phyloP scores from a whole-genome alignment of 495 filamentous ascomycete species.

The Aspergillus homomorphus region DNA sequence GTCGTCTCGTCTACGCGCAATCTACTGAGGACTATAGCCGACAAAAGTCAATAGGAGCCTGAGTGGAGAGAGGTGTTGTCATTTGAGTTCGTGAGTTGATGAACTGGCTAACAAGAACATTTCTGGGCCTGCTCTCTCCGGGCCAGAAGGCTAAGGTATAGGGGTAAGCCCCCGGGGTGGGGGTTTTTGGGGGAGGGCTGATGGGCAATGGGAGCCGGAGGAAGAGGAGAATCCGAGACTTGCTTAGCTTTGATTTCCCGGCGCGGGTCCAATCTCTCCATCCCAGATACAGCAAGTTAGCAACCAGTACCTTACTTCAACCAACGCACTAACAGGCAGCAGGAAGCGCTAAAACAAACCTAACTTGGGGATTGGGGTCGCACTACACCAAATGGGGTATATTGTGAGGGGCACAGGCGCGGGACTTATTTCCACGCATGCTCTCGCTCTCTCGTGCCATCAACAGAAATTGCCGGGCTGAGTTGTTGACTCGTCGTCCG shows the following conservation, averaged over 20 bases:
- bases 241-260: background rate
- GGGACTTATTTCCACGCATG: slow-evolving; percentile 9
- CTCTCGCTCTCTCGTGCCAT: background rate
- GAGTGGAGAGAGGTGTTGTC: background rate
- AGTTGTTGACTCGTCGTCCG: background rate
- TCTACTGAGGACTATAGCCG: background rate
- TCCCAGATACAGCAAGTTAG: background rate
- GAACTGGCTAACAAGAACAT: background rate
- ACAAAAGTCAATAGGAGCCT: background rate
- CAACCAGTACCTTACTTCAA: background rate
- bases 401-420: background rate
- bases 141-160: background rate
- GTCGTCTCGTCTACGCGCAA: background rate
- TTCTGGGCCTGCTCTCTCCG: background rate
- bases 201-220: too few species aligned
- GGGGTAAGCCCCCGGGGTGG: background rate
- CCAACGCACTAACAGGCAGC: background rate
- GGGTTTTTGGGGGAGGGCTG: background rate
- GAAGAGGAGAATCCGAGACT: background rate
- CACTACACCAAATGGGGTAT: background rate
- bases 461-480: background rate
- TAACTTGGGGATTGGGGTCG: background rate
- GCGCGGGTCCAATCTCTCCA: background rate
- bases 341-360: background rate
- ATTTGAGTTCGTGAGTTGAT: background rate